Conservation (phyloP, 1,139 yeast genomes). For the Arxiozyma heterogenica region DNA sequence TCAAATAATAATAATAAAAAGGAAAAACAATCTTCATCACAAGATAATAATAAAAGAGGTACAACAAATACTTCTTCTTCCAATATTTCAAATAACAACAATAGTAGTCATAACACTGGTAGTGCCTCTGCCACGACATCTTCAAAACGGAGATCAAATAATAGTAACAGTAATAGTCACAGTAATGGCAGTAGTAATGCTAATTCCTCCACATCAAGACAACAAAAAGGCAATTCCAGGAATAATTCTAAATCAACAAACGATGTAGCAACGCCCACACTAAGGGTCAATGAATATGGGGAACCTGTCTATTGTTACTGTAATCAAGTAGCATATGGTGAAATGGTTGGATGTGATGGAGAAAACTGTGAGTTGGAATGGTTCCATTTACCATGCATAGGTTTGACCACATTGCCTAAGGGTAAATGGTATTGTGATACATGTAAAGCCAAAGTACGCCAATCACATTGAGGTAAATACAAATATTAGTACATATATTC, state of each 20-base stretch:
- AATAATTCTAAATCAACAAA: neutral
- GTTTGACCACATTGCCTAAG: constrained; percentile 80
- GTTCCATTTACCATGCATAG: constrained; percentile 96
- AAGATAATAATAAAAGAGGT: neutral
- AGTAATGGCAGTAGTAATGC: constrained; percentile 12
- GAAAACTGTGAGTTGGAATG: constrained; percentile 88
- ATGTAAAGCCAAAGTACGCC: constrained; percentile 36
- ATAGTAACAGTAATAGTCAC: constrained; percentile 10
- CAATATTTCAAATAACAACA: constrained; percentile 9
- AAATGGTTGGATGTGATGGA: constrained; percentile 98
- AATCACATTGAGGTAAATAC: neutral
- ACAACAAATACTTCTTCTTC: neutral
- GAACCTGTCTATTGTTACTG: constrained; percentile 91
- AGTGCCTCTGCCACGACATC: neutral
- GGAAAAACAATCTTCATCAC: constrained; percentile 1
- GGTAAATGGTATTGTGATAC: constrained; percentile 98
- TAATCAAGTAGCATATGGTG: constrained; percentile 93
- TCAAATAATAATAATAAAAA: constrained; percentile 46
- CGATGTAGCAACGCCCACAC: constrained; percentile 6
- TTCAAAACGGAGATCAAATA: neutral
- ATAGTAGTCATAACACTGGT: constrained; percentile 8
- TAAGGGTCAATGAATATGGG: constrained; percentile 28
- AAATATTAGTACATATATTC: neutral
- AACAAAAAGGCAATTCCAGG: neutral
- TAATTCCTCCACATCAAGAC: neutral